These are phyloP conservation scores for Sclerotinia trifoliorum DNA, from an alignment of 2,329 filamentous ascomycete genomes.

Conservation along the genomic window DNA sequence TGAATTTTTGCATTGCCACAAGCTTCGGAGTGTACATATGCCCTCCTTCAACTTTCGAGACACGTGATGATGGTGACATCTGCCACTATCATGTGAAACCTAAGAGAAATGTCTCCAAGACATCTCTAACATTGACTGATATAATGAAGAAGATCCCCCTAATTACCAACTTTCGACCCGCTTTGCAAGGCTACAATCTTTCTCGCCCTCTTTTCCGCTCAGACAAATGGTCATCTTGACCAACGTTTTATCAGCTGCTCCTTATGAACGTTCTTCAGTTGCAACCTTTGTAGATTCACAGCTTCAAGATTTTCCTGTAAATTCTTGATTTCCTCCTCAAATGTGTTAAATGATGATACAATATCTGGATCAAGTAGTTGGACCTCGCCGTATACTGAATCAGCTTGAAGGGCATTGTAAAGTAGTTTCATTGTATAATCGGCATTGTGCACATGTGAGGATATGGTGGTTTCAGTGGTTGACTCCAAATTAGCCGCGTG, in stretches of 20 bases:
- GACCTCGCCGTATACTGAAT: constrained; percentile 51
- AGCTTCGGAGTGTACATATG: not conserved
- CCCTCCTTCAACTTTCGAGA: not conserved
- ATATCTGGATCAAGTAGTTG: constrained; percentile 54
- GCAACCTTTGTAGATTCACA: constrained; percentile 41
- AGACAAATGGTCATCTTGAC: constrained; percentile 34
- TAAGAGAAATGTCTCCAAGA: constrained; percentile 12
- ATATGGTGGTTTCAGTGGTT: constrained; percentile 48
- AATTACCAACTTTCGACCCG: not conserved
- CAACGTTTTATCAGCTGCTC: constrained; percentile 51
- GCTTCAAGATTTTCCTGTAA: constrained; percentile 42
- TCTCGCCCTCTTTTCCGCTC: not conserved
- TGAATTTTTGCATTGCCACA: constrained; percentile 20
- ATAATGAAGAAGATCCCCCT: not conserved
- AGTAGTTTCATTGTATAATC: constrained; percentile 50
- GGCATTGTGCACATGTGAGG: constrained; percentile 48
- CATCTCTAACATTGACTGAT: constrained; percentile 16
- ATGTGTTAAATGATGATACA: constrained; percentile 47
- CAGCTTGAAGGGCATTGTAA: constrained; percentile 52
- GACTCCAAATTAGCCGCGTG: constrained; percentile 50
- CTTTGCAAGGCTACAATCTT: not conserved
- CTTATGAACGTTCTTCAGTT: constrained; percentile 47
- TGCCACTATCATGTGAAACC: constrained; percentile 22
- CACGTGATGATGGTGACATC: constrained; percentile 23
- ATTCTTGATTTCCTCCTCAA: constrained; percentile 42